Evolutionary conservation across 2,329 filamentous ascomycete species (phyloP).

Genomic region (Fusarium sp.): DNA sequence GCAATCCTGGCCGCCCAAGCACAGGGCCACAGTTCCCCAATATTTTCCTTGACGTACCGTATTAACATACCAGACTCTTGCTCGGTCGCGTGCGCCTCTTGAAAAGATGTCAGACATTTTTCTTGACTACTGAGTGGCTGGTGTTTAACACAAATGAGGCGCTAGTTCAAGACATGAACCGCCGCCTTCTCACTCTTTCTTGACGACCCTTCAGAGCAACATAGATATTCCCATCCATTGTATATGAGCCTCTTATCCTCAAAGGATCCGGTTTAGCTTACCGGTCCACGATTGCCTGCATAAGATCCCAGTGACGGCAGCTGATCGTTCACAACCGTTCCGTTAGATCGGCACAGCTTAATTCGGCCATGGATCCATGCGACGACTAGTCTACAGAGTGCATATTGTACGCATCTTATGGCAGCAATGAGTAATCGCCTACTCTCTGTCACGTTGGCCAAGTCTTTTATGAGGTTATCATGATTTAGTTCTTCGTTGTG

Average conservation of each 20-base stretch:
- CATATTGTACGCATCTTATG: neutral
- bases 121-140: constrained; percentile 24
- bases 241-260: neutral
- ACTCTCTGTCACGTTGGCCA: neutral
- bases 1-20: constrained; percentile 29
- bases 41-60: neutral
- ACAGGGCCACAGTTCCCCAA: constrained; percentile 20
- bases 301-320: constrained; percentile 22
- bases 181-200: neutral
- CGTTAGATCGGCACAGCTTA: constrained; percentile 35
- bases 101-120: constrained; percentile 22
- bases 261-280: constrained; percentile 12
- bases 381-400: neutral
- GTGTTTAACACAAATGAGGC: constrained; percentile 1
- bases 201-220: neutral
- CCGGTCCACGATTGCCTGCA: constrained; percentile 32
- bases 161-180: neutral
- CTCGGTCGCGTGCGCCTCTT: constrained; percentile 25
- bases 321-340: constrained; percentile 26
- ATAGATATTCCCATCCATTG: neutral
- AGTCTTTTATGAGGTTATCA: neutral
- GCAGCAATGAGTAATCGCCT: neutral
- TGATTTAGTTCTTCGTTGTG: neutral
- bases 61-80: neutral
- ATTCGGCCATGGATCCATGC: constrained; percentile 6